Evolutionary conservation across 2,329 filamentous ascomycete genomes (phyloP), one percentile per base, ranked within the genome.

Genomic region (Annulohypoxylon truncatum): DNA sequence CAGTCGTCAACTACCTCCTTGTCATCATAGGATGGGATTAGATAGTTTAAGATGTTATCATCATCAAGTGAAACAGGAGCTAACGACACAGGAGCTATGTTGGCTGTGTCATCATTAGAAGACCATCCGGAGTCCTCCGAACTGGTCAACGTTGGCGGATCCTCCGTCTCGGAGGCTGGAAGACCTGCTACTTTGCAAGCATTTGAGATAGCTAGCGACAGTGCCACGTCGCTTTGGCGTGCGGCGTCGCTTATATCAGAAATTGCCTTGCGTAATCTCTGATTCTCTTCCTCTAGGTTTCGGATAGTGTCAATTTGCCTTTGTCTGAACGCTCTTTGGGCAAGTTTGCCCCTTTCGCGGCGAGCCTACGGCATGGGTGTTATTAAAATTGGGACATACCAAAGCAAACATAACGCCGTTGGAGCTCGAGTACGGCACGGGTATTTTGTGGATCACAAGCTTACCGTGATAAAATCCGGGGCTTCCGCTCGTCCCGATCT

Each of bases 251-350:
- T 58, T 31, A 71, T 67, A 6, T 50, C 54, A 2, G 47, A 51
- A 33, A 71, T 69, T 1, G 66, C 63, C 8, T 64, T 55, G 26
- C 66, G 66, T 4, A 71, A 42, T 28, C 24, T 64, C 44, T 55
- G 50, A 12, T 67, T 69, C 20, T 71, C 68, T 3, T 63, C 55
- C 48, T 69, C 57, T 4, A 71, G n/a, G 9, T 15, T 56, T 12
- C 61, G 57, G 46, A 71, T 71, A 2, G 64, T 65, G 28, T 71
- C 68, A 29, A 69, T 69, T 33, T 71, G 66, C 26, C 68, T 64
- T 18, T 71, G 68, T 35, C 68, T 64, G 38, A 67, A 71, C 12
- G 68, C 68, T 52, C 68, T 52, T 29, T 71, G 68, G 42, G 68
- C 68, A 7, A 67, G 50, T 40, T 71, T 71, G 33, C 68, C 68